phyloP scores from a whole-genome alignment of 140 eudicot species.

The Senecio squalidus region DNA sequence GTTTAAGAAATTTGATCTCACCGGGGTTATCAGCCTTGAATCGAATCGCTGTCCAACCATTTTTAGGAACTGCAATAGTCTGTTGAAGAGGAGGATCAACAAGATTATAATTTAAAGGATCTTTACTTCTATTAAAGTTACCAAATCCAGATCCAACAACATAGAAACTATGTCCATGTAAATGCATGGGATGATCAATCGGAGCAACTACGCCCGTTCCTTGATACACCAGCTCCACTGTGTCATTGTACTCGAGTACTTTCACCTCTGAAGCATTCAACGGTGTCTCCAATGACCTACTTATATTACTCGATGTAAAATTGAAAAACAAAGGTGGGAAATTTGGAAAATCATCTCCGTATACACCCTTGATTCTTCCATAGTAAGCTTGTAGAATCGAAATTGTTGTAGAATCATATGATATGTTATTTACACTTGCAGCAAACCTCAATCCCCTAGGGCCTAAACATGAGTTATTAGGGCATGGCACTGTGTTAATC shows the following conservation, averaged over 20 bases:
- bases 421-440: constrained; percentile 50
- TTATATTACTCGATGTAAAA: constrained; percentile 31
- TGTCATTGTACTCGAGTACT: constrained; percentile 34
- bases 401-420: constrained; percentile 24
- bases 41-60: constrained; percentile 66
- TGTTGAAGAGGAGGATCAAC: constrained; percentile 61
- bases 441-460: constrained; percentile 32
- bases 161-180: constrained; percentile 66
- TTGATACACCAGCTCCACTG: constrained; percentile 53
- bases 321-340: constrained; percentile 45
- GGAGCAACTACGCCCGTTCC: constrained; percentile 50
- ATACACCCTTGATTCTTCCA: constrained; percentile 35
- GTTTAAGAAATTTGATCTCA: constrained; percentile 9
- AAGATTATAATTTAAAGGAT: constrained; percentile 43
- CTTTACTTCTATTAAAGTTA: constrained; percentile 40
- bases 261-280: constrained; percentile 33
- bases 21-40: constrained; percentile 69
- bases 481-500: constrained; percentile 39
- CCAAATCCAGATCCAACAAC: constrained; percentile 75
- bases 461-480: constrained; percentile 28
- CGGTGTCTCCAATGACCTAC: constrained; percentile 17
- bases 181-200: constrained; percentile 71
- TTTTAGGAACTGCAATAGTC: constrained; percentile 51
- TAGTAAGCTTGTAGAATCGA: constrained; percentile 48
- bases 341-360: constrained; percentile 35